Base-by-base conservation (phyloP, 306 rosid genomes). In the Cucurbita moschata region DNA sequence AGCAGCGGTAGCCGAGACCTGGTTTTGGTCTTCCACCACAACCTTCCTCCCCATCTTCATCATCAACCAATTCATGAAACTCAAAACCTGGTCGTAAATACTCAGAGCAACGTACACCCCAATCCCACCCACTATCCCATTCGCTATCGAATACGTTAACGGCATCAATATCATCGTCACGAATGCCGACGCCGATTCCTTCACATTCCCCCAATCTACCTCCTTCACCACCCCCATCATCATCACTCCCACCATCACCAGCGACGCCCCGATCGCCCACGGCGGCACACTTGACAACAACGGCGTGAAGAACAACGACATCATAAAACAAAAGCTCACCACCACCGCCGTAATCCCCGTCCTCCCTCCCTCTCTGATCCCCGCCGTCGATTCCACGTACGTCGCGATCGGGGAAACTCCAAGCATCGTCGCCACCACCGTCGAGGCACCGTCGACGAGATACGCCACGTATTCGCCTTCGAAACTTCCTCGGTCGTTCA, bases 191-290 rank as follows among this genome's bases (percentile, higher is more conserved):
- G 77, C 89, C 6, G 97, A 89, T 1, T 84, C 91, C 67, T 85
- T 91, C 67, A 78, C 77, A 52, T 89, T 78, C 2, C 2, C 81
- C 97, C 99, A 94, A 4, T 94, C 82, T n/a, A 94, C 88, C 72
- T 91, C 96, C 86, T 82, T 89, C 80, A 89, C 96, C 74, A 84
- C 96, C 82, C 83, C 91, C 95, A 91, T 91, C 99, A 86, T 94
- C 95, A 91, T 91, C 74, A 85, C 96, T n/a, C 99, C 97, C 55
- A 94, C 99, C 86, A 94, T 73, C 37, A 94, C 89, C 4, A 94
- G 76, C 21, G 99, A 91, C 52, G 99, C 96, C 10, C 99, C 99
- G 11, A 88, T 79, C 2, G 99, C 99, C 97, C 99, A 94, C 13
- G 97, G 88, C 57, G 99, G 99, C 66, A 94, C 97, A 71, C 97